Base-by-base conservation (phyloP, 768 basidiomycete genomes). In the Rickenella mellea region DNA sequence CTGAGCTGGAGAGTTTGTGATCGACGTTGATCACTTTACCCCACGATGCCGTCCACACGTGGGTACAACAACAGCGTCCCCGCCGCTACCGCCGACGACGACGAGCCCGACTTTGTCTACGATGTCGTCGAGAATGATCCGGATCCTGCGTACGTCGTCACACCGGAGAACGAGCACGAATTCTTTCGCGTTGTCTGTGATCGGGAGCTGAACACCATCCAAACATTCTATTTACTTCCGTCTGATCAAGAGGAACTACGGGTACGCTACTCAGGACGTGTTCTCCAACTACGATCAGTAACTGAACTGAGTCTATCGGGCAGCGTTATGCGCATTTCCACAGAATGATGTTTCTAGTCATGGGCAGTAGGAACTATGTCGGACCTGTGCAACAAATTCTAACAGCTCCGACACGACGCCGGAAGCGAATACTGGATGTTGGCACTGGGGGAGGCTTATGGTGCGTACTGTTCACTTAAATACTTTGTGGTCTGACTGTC, bases 401-500 rank as follows among this genome's bases (percentile, higher is more conserved):
- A 2, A 71, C 68, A 46, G 67, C 56, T 50, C 40, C 58, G 40
- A 39, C 57, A 47, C 27, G 46, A 17, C 49, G 48, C 21, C 54
- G 54, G 25, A 54, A 55, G 43, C 59, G 58, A 38, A 70, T 83
- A 31, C 73, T 84, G 38, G 81, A 84, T 60, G 63, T 83, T 46
- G 81, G 81, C 14, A 83, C 81, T 1, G 81, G 81, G 19, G 70
- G 69, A 3, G 81, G 82, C 4, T 57, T 61, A 27, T 83, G 81
- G 80, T 80, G 11, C 38, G 17, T 28, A 28, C 14, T 32, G 33
- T 48, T 41, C 39, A 27, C 40, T 6, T 41, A 19, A 35, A 11
- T 39, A 40, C 39, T 7, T 32, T 36, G 21, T 37, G 41, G 27
- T 10, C 37, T 41, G 22, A 41, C 24, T 43, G 22, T 27, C 36